phyloP scores from a whole-genome alignment of 331 rosid species.

The Phaseolus coccineus region DNA sequence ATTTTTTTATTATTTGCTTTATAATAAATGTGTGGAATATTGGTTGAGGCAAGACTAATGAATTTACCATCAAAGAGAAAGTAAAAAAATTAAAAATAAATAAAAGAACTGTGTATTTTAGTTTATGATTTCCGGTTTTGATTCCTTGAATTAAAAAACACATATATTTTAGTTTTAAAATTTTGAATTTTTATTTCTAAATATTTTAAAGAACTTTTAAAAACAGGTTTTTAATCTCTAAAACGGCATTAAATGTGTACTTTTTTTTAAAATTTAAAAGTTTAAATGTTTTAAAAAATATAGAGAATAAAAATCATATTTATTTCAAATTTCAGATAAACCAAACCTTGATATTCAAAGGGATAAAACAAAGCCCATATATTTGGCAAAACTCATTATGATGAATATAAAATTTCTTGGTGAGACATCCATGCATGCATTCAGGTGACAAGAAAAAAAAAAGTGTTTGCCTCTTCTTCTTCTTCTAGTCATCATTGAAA shows the following conservation, averaged over 20 bases:
- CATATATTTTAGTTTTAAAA: too few relatives aligned
- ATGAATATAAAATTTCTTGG: not conserved
- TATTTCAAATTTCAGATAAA: too few relatives aligned
- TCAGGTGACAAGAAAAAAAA: constrained; percentile 31
- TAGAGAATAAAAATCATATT: too few relatives aligned
- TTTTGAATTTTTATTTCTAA: too few relatives aligned
- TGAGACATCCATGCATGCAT: constrained; percentile 2
- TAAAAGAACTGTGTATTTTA: too few relatives aligned
- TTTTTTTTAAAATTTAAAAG: too few relatives aligned
- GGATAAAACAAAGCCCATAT: not conserved
- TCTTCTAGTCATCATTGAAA: constrained; percentile 25
- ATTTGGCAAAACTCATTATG: not conserved
- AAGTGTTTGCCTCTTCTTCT: not conserved
- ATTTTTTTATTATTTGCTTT: not conserved
- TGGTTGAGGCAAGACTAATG: constrained; percentile 2
- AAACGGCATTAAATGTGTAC: too few relatives aligned
- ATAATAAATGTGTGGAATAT: not conserved
- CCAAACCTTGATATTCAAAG: not conserved
- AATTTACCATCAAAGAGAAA: constrained; percentile 7
- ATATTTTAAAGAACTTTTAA: too few relatives aligned
- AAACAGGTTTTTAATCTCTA: too few relatives aligned
- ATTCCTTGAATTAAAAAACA: too few relatives aligned
- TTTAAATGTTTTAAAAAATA: too few relatives aligned
- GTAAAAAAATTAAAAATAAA: not conserved
- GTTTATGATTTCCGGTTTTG: too few relatives aligned